Conservation (phyloP, 495 filamentous ascomycete genomes). For the Trichoderma virens region DNA sequence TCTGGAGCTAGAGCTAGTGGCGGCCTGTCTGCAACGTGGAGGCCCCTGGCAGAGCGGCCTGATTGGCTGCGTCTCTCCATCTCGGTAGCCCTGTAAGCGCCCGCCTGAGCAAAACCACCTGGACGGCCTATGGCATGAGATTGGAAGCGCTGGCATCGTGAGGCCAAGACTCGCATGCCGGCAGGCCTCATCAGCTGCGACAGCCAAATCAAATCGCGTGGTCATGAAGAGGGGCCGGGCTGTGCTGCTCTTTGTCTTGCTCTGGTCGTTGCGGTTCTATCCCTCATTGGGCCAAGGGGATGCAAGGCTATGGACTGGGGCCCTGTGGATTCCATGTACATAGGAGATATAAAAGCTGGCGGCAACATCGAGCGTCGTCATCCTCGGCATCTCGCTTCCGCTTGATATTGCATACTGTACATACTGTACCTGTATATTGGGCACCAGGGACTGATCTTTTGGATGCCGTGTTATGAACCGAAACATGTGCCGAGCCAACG, state of each 20-base stretch:
- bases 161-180: background rate
- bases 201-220: background rate
- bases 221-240: background rate
- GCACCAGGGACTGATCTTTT: background rate
- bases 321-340: background rate
- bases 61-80: background rate
- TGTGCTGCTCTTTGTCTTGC: no score
- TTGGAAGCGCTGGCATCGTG: background rate
- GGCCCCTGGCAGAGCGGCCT: background rate
- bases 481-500: no score
- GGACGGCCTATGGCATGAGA: background rate
- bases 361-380: no score
- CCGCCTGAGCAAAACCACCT: background rate
- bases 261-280: background rate
- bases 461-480: no score
- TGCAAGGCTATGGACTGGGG: background rate
- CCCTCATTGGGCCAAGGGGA: background rate
- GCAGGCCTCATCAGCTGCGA: background rate
- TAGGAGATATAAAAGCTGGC: background rate
- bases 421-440: background rate
- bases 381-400: no score
- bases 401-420: no score
- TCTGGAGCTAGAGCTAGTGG: background rate
- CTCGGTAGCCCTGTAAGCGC: conserved; percentile 2
- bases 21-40: background rate